A percentile compares a stretch with the other conserved stretches of the same genome.
phyloP scores from a whole-genome alignment of 2,329 filamentous ascomycete genomes.

The Xylaria sp. region DNA sequence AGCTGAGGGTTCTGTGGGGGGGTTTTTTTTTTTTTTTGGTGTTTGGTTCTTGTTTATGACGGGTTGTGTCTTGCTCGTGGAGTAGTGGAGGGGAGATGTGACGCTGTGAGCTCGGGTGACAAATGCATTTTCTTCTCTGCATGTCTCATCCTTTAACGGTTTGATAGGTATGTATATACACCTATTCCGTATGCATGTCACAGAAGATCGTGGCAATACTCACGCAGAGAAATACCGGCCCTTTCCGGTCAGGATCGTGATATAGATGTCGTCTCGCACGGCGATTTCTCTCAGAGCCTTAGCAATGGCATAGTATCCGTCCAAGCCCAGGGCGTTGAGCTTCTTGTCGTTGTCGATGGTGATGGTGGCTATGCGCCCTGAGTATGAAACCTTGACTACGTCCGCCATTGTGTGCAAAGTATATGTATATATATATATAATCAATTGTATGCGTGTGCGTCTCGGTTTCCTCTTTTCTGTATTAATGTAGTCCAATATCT shows the following conservation, averaged over 20 bases:
- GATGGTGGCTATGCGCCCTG: constrained; percentile 80
- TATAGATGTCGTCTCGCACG: constrained; percentile 78
- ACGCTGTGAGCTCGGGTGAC: too few species aligned
- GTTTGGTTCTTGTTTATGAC: background rate
- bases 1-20: background rate
- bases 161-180: background rate
- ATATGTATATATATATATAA: background rate
- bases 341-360: constrained; percentile 87
- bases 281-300: constrained; percentile 81
- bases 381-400: constrained; percentile 66
- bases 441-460: too few species aligned
- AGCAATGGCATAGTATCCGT: constrained; percentile 81
- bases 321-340: constrained; percentile 81
- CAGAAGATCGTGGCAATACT: too few species aligned
- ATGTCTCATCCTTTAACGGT: background rate
- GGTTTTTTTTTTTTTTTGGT: background rate
- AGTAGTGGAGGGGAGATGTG: too few species aligned
- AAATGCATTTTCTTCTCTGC: too few species aligned
- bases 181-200: background rate
- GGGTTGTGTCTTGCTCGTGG: too few species aligned
- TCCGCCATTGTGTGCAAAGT: constrained; percentile 51
- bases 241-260: constrained; percentile 85
- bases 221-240: constrained; percentile 92
- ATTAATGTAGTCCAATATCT: background rate
- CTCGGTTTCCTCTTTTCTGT: background rate